Conservation (phyloP, 495 filamentous ascomycete species). For the Penicillium coprophilum region DNA sequence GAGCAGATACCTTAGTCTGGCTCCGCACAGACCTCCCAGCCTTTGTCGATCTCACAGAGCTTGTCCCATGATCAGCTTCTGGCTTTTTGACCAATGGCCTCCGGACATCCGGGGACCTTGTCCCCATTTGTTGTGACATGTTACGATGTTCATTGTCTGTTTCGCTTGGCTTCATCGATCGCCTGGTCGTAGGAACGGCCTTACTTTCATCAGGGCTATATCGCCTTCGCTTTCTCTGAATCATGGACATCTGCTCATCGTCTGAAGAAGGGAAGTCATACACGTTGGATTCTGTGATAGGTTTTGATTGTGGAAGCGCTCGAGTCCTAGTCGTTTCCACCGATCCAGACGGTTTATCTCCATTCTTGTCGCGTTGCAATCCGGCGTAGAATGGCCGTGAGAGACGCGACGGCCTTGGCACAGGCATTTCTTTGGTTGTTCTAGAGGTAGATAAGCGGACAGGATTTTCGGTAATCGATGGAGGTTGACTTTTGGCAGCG, state of each 20-base stretch:
- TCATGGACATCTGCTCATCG: conserved; percentile 25
- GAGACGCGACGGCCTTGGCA: conserved; percentile 1
- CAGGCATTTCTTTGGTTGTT: background rate
- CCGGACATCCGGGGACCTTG: background rate
- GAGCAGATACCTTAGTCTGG: background rate
- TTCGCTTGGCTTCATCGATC: background rate
- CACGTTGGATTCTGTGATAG: conserved; percentile 15
- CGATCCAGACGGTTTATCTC: conserved; percentile 3
- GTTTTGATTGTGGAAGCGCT: background rate
- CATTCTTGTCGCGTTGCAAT: conserved; percentile 5
- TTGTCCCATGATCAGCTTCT: background rate
- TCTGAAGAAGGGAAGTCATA: conserved; percentile 43
- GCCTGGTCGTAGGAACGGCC: background rate
- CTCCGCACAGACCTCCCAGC: background rate
- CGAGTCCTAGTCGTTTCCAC: background rate
- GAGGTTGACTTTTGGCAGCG: conserved; percentile 27
- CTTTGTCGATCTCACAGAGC: background rate
- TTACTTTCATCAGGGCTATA: conserved; percentile 7
- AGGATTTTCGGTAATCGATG: conserved; percentile 2
- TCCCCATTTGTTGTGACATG: background rate
- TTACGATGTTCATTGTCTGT: background rate
- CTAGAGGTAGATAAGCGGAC: conserved; percentile 2
- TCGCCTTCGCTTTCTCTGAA: conserved; percentile 21
- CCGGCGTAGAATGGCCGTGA: background rate
- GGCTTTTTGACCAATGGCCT: background rate